Evolutionary conservation across 345 rosid species (phyloP).

Genomic region (Acer yangbiense): DNA sequence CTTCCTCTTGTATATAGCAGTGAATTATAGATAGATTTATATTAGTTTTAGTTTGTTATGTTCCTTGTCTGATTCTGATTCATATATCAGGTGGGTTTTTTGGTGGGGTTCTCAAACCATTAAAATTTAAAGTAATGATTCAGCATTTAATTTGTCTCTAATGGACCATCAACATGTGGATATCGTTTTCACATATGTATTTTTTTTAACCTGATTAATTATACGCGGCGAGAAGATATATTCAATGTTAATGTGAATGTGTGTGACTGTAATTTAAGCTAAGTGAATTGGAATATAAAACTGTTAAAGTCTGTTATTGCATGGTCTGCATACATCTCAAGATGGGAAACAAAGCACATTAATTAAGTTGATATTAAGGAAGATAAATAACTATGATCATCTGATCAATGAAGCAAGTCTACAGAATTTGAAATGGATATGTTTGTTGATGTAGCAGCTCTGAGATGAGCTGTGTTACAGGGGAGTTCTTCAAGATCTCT

Average conservation of each 20-base stretch:
- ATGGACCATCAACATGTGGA: slow-evolving; percentile 35
- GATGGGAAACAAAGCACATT: slow-evolving; percentile 17
- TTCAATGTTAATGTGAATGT: slow-evolving; percentile 2
- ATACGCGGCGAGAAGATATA: slow-evolving; percentile 39
- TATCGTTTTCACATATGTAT: slow-evolving; percentile 32
- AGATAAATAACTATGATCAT: slow-evolving; percentile 19
- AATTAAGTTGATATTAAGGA: slow-evolving; percentile 12
- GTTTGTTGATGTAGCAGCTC: slow-evolving; percentile 39
- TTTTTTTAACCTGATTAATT: slow-evolving; percentile 17
- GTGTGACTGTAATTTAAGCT: not conserved
- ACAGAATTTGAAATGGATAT: slow-evolving; percentile 39
- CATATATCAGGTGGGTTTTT: slow-evolving; percentile 21
- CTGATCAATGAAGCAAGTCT: slow-evolving; percentile 43
- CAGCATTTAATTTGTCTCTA: slow-evolving; percentile 36
- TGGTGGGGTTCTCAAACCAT: slow-evolving; percentile 34
- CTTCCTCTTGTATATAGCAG: slow-evolving; percentile 1
- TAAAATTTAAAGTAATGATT: slow-evolving; percentile 35
- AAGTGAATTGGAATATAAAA: slow-evolving; percentile 18
- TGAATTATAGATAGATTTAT: not conserved
- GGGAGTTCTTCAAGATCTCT: slow-evolving; percentile 59
- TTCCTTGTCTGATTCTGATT: slow-evolving; percentile 9
- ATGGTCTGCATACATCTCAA: slow-evolving; percentile 27
- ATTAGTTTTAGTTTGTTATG: not conserved
- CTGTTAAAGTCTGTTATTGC: slow-evolving; percentile 35
- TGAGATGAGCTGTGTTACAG: slow-evolving; percentile 46